Evolutionary conservation across 2,329 filamentous ascomycete genomes (phyloP), one percentile per base, ranked within the genome.

Genomic region (Ascochyta lentis): DNA sequence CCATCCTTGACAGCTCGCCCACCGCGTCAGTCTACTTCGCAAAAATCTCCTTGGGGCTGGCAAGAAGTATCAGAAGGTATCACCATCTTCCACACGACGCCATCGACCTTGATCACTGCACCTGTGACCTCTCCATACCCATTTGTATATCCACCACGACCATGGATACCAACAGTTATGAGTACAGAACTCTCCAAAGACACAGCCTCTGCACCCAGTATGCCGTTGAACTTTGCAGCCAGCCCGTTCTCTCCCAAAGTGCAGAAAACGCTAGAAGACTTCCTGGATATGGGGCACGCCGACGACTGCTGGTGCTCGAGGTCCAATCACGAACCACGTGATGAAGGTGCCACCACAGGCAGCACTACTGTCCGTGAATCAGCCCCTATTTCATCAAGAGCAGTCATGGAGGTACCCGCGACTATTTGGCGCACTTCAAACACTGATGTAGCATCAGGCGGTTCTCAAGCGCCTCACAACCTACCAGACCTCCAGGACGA

Each of bases 281-380:
- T 69, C 45, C 52, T 69, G 19, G 45, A 46, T 19, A 60, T 65
- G 53, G 66, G 68, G 3, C 66, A 70, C 43, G 59, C 63, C 4
- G 52, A 58, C 23, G 55, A 58, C 12, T 70, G 68, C 41, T 70
- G 68, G 68, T 70, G 68, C 38, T 41, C 40, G 19, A 43, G 63
- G 29, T 40, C 37, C 26, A 44, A 13, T 15, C n/a, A 37, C 29
- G 10, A 10, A 6, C 22, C 23, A 22, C 29, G 24, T 23, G 34
- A 9, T 33, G 8, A 6, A 19, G n/a, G 3, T 8, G 15, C 16
- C 2, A 6, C 4, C 3, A 10, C 10, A 9, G 47, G 15, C 5
- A 24, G 23, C 23, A 41, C 35, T 24, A 7, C 12, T 26, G 24
- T 42, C 24, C 6, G 4, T n/a, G 15, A 27, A 8, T 8, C 39